Conservation (phyloP, 495 filamentous ascomycete species). For the Lasiosphaeriaceae sp. region DNA sequence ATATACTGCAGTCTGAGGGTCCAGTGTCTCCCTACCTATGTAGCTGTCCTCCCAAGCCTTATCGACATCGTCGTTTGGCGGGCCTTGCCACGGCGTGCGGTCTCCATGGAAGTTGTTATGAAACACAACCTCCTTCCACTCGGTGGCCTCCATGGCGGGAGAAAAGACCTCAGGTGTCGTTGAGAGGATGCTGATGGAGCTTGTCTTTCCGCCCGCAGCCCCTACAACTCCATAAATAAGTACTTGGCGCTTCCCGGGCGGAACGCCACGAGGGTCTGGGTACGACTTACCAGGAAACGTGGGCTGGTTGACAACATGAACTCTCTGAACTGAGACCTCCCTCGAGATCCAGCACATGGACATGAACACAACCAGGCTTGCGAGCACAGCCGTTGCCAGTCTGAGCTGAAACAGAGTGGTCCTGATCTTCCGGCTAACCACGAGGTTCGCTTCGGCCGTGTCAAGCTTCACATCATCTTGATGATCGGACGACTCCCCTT, state of each 20-base stretch:
- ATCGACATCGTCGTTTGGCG: conserved; percentile 3
- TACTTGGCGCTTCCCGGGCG: neutral
- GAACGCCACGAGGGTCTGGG: neutral
- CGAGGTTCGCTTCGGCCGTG: neutral
- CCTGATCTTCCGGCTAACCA: neutral
- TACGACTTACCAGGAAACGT: neutral
- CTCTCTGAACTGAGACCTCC: neutral
- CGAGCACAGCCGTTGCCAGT: neutral
- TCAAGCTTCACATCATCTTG: neutral
- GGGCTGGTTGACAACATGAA: neutral
- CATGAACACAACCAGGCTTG: neutral
- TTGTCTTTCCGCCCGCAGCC: neutral
- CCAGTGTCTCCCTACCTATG: neutral
- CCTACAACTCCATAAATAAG: neutral
- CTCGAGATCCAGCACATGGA: neutral
- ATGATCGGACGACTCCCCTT: neutral
- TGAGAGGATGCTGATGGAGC: neutral
- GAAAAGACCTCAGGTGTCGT: conserved; percentile 4
- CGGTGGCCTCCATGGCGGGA: neutral
- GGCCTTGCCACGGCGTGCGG: conserved; percentile 1
- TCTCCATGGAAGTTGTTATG: conserved; percentile 7
- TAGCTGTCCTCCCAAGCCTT: conserved; percentile 4
- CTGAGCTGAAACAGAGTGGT: neutral
- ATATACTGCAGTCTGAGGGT: neutral
- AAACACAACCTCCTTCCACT: conserved; percentile 8